These are phyloP conservation scores for Ormosia emarginata DNA, from an alignment of 306 rosid genomes.

Conservation along the genomic window DNA sequence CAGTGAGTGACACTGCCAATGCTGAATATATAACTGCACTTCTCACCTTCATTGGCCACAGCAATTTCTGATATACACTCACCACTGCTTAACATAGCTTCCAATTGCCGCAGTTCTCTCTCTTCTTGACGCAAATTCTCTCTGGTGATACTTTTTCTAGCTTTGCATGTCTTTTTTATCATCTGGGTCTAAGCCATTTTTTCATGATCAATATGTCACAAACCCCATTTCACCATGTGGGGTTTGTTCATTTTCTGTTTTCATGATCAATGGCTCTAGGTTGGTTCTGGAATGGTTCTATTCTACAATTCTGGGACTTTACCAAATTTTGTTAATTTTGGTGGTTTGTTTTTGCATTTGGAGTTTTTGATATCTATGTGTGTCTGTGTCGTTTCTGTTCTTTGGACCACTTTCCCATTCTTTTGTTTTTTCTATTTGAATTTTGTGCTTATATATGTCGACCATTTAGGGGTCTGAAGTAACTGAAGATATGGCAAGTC, in stretches of 20 bases:
- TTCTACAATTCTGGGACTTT: background rate
- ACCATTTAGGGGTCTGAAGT: conserved; percentile 9
- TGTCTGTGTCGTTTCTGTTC: background rate
- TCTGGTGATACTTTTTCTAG: background rate
- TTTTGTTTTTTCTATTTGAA: background rate
- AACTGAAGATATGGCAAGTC: conserved; percentile 33
- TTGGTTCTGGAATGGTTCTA: background rate
- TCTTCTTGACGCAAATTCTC: background rate
- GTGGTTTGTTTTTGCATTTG: background rate
- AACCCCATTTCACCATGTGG: background rate
- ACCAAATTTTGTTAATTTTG: conserved; percentile 10
- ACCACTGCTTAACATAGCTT: background rate
- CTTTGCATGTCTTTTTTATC: conserved; percentile 34
- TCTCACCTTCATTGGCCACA: background rate
- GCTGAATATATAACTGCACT: background rate
- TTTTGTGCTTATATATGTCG: background rate
- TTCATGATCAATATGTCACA: background rate
- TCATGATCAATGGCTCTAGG: background rate
- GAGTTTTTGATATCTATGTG: background rate
- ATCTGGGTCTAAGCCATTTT: background rate
- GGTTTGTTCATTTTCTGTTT: conserved; percentile 10
- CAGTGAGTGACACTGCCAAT: background rate
- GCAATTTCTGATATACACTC: background rate
- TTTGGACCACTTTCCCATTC: background rate
- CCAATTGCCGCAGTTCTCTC: background rate